Conservation (phyloP, 169 alveolate species). For the Plasmodium vinckei region DNA sequence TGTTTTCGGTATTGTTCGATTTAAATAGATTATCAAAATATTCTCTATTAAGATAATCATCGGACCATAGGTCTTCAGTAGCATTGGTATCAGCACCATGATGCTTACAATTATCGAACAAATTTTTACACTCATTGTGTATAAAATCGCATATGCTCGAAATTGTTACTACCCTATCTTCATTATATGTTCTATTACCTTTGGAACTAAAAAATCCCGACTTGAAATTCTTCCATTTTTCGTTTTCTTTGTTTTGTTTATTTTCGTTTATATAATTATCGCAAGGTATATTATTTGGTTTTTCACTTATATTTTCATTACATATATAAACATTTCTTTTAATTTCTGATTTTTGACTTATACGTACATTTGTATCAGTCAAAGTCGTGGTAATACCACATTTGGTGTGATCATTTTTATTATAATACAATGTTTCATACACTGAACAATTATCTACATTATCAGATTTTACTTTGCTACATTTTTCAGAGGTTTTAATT, state of each 20-base stretch:
- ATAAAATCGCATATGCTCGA: conserved; percentile 64
- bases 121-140: conserved; percentile 25
- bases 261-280: not conserved
- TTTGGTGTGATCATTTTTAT: not conserved
- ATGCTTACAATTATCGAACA: not conserved
- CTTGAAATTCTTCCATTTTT: conserved; percentile 44
- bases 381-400: not conserved
- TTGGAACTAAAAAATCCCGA: conserved; percentile 76
- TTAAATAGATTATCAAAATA: conserved; percentile 23
- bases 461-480: not conserved
- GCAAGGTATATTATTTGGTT: not conserved
- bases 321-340: conserved; percentile 1
- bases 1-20: conserved; percentile 6
- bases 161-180: conserved; percentile 78
- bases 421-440: not conserved
- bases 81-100: not conserved
- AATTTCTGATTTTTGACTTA: not conserved
- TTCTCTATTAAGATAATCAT: conserved; percentile 13
- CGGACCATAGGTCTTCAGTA: conserved; percentile 1
- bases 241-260: conserved; percentile 14
- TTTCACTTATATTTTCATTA: not conserved
- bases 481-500: too few relatives aligned
- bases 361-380: not conserved
- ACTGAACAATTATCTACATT: not conserved
- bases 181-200: conserved; percentile 82